Percentiles rank a stretch among this genome's conserved stretches.
These are phyloP conservation scores for Coemansia sp. DNA, from an alignment of 192 early-diverging fungal genomes.

Conservation along the genomic window DNA sequence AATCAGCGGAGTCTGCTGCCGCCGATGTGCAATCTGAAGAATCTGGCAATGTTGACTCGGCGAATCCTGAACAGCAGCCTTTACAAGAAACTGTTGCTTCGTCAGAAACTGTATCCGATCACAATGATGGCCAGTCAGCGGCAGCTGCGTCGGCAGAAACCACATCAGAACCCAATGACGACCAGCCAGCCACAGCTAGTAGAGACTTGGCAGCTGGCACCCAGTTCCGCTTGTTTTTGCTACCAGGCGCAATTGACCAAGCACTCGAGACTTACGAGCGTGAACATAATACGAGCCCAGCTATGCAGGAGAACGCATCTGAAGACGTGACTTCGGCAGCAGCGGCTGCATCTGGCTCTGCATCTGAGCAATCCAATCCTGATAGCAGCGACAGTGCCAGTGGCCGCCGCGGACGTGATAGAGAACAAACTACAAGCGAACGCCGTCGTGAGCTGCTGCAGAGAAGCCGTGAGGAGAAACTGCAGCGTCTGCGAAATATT, in stretches of 20 bases:
- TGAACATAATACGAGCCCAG: neutral
- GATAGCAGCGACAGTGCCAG: neutral
- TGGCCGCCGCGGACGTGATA: neutral
- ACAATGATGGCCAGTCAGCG: neutral
- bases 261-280: slow-evolving; percentile 29
- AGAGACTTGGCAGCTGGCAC: neutral
- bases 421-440: slow-evolving; percentile 10
- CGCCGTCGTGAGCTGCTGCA: slow-evolving; percentile 10
- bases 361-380: neutral
- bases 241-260: slow-evolving; percentile 45
- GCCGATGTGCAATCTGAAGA: neutral
- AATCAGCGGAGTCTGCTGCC: neutral
- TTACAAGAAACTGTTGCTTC: neutral
- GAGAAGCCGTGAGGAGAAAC: slow-evolving; percentile 28
- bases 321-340: neutral
- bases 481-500: slow-evolving; percentile 34
- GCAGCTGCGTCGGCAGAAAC: too few relatives aligned
- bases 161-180: too few relatives aligned
- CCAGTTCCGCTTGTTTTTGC: slow-evolving; percentile 41
- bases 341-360: neutral
- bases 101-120: neutral
- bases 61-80: neutral
- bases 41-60: neutral
- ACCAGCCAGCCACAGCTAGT: neutral
- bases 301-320: slow-evolving; percentile 1